Conservation (phyloP, 352 stramenopile species). For the Phytophthora fragariaefolia region DNA sequence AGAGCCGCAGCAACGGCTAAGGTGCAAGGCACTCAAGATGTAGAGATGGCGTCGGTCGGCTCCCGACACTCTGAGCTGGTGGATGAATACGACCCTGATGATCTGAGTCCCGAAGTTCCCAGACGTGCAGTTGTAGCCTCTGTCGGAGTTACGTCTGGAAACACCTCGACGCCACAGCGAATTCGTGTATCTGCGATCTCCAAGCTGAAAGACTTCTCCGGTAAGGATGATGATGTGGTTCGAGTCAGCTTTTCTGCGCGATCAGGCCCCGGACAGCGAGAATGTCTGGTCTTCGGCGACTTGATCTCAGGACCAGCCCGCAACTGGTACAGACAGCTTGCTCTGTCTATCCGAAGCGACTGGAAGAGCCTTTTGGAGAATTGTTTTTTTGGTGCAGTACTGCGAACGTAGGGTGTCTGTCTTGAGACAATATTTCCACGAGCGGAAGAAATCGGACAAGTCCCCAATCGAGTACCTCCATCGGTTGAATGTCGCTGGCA, state of each 20-base stretch:
- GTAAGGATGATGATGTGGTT: neutral
- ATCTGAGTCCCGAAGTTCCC: no score
- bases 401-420: conserved; percentile 1
- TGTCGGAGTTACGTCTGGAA: no score
- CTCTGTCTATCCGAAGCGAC: neutral
- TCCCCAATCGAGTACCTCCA: conserved; percentile 1
- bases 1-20: no score
- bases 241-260: neutral
- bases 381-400: conserved; percentile 1
- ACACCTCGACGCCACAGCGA: no score
- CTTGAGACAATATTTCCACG: neutral
- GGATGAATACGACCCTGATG: no score
- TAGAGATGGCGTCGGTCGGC: no score
- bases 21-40: no score
- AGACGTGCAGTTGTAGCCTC: no score
- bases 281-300: neutral
- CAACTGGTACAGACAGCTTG: conserved; percentile 1
- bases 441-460: neutral
- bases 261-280: neutral
- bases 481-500: neutral
- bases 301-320: neutral
- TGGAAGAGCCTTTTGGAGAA: neutral
- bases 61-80: no score
- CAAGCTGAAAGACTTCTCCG: neutral
- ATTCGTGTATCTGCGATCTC: no score